Conservation (phyloP, 202 grass and related monocot genomes). For the Carex sylvatica region DNA sequence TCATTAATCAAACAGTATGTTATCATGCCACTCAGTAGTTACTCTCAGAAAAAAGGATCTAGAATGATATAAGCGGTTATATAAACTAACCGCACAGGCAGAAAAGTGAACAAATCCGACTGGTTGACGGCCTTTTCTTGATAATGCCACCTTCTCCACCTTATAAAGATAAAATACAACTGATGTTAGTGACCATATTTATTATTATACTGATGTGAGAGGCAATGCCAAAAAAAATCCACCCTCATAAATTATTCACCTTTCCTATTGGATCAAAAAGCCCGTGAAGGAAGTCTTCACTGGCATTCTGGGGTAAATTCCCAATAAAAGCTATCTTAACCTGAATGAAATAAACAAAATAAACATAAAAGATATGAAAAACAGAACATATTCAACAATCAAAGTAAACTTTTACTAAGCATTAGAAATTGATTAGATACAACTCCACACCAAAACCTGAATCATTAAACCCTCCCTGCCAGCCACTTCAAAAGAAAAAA, state of each 20-base stretch:
- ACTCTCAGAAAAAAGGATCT: conserved; percentile 16
- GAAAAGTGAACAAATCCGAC: conserved; percentile 79
- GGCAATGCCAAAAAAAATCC: not conserved
- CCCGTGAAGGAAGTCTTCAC: conserved; percentile 53
- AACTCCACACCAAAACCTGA: not conserved
- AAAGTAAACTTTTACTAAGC: not conserved
- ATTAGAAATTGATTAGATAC: not conserved
- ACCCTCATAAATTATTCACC: conserved; percentile 44
- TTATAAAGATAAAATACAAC: conserved; percentile 30
- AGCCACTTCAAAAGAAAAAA: not conserved
- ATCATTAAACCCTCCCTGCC: not conserved
- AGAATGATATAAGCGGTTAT: not conserved
- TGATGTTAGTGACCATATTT: not conserved
- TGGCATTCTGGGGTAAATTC: conserved; percentile 61
- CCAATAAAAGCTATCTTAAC: conserved; percentile 79
- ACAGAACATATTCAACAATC: not conserved
- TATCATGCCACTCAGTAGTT: not conserved
- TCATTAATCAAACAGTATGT: conserved; percentile 20
- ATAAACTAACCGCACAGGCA: conserved; percentile 50
- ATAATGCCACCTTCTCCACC: conserved; percentile 57
- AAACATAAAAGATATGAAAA: conserved; percentile 21
- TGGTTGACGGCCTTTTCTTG: conserved; percentile 61
- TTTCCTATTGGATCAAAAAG: conserved; percentile 73
- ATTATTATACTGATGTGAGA: not conserved
- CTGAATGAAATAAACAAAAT: conserved; percentile 37